phyloP scores from a whole-genome alignment of 345 rosid genomes.

The Capsella bursapastoris region DNA sequence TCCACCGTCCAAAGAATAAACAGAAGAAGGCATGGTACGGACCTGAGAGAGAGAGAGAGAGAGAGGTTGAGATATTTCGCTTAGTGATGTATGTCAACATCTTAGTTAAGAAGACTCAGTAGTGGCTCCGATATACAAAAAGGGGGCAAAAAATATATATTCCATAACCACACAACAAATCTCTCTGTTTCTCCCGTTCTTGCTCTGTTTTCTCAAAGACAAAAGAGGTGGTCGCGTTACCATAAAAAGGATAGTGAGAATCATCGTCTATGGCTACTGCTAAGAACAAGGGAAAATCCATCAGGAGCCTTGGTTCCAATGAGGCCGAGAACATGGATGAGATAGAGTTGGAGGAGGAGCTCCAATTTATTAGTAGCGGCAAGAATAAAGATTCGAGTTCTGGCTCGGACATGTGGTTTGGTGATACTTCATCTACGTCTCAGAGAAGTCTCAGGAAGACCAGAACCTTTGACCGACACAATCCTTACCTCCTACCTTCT shows the following conservation, averaged over 20 bases:
- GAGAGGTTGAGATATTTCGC: conserved; percentile 29
- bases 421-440: conserved; percentile 65
- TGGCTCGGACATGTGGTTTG: conserved; percentile 56
- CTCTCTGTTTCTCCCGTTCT: conserved; percentile 5
- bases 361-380: conserved; percentile 41
- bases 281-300: conserved; percentile 54
- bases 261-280: conserved; percentile 13
- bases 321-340: conserved; percentile 48
- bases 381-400: conserved; percentile 43
- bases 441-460: conserved; percentile 66
- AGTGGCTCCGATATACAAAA: conserved; percentile 20
- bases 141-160: not conserved
- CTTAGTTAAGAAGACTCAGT: conserved; percentile 4
- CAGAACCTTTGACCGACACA: conserved; percentile 64
- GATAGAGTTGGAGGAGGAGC: conserved; percentile 46
- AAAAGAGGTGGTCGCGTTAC: not conserved
- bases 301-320: conserved; percentile 43
- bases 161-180: conserved; percentile 16
- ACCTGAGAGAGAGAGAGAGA: not conserved
- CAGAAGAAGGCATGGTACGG: conserved; percentile 20
- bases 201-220: conserved; percentile 24
- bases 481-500: conserved; percentile 39
- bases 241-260: not conserved
- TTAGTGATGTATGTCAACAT: conserved; percentile 37
- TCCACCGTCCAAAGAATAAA: conserved; percentile 39